These are phyloP conservation scores for Penicillium crystallinum DNA, from an alignment of 495 filamentous ascomycete genomes.

Conservation along the genomic window DNA sequence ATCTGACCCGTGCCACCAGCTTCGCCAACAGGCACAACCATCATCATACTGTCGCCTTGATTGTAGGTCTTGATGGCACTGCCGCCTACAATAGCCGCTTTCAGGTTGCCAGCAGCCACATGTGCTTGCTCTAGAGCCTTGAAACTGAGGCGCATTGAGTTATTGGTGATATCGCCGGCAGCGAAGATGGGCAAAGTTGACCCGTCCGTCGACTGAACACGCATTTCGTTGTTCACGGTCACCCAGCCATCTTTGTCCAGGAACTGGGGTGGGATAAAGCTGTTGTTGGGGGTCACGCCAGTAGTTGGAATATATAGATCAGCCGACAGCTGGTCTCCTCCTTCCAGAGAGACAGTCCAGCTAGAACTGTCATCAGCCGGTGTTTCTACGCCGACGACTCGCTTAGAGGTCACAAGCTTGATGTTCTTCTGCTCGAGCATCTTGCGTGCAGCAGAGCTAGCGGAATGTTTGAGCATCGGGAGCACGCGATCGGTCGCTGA, in stretches of 20 bases:
- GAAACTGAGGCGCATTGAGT: conserved; percentile 25
- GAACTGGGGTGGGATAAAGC: conserved; percentile 48
- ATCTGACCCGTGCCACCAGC: conserved; percentile 47
- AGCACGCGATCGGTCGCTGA: conserved; percentile 32
- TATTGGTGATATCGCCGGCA: conserved; percentile 36
- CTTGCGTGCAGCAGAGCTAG: conserved; percentile 22
- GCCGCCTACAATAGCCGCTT: conserved; percentile 24
- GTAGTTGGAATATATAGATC: conserved; percentile 62
- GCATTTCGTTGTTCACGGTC: conserved; percentile 50
- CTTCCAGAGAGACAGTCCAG: conserved; percentile 36
- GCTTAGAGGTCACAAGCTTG: conserved; percentile 22
- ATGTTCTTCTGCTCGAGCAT: conserved; percentile 22
- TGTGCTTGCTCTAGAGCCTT: conserved; percentile 25
- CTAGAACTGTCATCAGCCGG: conserved; percentile 6
- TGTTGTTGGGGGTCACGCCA: conserved; percentile 56
- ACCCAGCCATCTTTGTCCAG: conserved; percentile 50
- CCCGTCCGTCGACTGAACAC: conserved; percentile 35
- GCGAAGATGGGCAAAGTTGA: conserved; percentile 27
- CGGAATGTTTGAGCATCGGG: conserved; percentile 23
- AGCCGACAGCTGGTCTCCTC: conserved; percentile 36
- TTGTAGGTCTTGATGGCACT: conserved; percentile 21
- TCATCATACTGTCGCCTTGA: conserved; percentile 21
- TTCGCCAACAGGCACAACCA: conserved; percentile 43
- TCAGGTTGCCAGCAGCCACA: conserved; percentile 31
- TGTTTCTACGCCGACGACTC: conserved; percentile 11